Conservation (phyloP, 1,284 basidiomycete genomes). For the Clitocybe nebularis region DNA sequence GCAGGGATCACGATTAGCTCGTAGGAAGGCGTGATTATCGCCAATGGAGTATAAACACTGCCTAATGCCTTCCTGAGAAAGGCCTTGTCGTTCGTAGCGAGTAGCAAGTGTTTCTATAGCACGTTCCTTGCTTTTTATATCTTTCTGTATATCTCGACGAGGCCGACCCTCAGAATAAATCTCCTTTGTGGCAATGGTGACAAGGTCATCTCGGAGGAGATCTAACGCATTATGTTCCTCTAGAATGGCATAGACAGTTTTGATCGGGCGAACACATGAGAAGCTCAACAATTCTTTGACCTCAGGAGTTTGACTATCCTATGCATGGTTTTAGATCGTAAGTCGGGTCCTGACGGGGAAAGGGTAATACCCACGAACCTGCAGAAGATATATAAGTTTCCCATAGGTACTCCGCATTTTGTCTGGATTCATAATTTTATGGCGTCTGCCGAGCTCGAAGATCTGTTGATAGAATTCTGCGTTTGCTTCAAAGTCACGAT, state of each 20-base stretch:
- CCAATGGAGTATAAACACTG: conserved; percentile 82
- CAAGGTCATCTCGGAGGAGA: conserved; percentile 68
- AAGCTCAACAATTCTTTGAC: conserved; percentile 74
- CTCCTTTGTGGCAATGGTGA: conserved; percentile 72
- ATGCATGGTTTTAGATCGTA: conserved; percentile 8
- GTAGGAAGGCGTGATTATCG: conserved; percentile 80
- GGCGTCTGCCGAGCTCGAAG: conserved; percentile 75
- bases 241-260: conserved; percentile 63
- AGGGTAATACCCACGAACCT: conserved; percentile 39
- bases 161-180: conserved; percentile 69
- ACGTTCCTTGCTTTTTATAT: conserved; percentile 76
- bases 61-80: conserved; percentile 59
- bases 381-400: conserved; percentile 76
- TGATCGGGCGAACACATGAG: conserved; percentile 69
- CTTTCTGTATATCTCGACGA: conserved; percentile 70
- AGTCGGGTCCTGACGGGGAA: neutral
- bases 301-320: conserved; percentile 78
- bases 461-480: conserved; percentile 71
- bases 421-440: conserved; percentile 85
- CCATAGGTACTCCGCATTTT: conserved; percentile 86
- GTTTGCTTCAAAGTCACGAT: conserved; percentile 74
- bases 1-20: conserved; percentile 79
- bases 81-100: conserved; percentile 53
- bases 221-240: conserved; percentile 60
- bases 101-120: conserved; percentile 69